phyloP scores from a whole-genome alignment of 306 rosid genomes.

The Oxytropis ochrocephala region DNA sequence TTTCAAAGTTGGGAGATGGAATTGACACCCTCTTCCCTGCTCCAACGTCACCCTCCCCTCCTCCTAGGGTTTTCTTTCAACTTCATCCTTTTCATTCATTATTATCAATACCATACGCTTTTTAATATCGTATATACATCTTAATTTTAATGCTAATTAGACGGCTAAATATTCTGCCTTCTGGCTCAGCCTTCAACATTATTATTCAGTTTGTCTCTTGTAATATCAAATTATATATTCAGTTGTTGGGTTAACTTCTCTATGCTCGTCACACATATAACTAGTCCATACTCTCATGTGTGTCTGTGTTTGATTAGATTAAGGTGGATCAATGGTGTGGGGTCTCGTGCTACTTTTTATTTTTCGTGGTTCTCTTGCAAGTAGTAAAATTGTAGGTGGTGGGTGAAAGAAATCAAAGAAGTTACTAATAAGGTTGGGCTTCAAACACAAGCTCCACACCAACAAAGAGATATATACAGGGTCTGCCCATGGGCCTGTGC shows the following conservation, averaged over 20 bases:
- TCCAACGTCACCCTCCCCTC: too few relatives aligned
- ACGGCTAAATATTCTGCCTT: background rate
- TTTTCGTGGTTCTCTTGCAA: background rate
- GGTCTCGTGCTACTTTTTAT: background rate
- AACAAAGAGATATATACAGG: too few relatives aligned
- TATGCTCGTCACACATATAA: background rate
- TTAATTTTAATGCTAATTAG: too few relatives aligned
- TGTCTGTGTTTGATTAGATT: background rate
- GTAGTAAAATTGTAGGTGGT: too few relatives aligned
- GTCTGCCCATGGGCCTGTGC: too few relatives aligned
- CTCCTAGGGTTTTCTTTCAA: too few relatives aligned
- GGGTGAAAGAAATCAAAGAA: too few relatives aligned
- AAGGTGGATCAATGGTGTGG: background rate
- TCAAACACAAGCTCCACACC: too few relatives aligned
- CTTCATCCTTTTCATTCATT: too few relatives aligned
- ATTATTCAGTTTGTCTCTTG: background rate
- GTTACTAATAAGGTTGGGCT: too few relatives aligned
- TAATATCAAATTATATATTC: background rate
- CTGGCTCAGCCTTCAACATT: background rate
- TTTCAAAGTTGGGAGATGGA: slow-evolving; percentile 23
- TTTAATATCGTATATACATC: too few relatives aligned
- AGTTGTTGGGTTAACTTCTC: background rate
- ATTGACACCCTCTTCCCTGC: background rate
- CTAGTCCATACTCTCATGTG: background rate
- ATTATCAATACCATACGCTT: too few relatives aligned